Evolutionary conservation across 139 green algal genomes (phyloP), one percentile per base, ranked within the genome.

Genomic region (Chlamydomonas sp.): DNA sequence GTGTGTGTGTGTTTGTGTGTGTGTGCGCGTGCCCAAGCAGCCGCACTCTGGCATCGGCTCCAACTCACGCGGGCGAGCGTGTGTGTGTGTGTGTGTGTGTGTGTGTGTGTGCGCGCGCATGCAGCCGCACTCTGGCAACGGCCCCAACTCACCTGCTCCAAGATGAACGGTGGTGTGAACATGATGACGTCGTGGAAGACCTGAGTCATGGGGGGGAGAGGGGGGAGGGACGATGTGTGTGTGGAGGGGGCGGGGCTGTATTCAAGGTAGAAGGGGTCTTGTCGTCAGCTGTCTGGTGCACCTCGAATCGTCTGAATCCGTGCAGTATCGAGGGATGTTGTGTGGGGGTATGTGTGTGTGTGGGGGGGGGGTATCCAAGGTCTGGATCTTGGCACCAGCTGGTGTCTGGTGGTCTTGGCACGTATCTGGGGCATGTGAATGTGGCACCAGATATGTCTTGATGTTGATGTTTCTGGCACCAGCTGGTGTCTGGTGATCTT

Each of bases 121-220:
- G 20, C 20, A 35, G 6, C 26, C 6, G 29, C 20, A 35, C 6
- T 33, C 33, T 8, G 47, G 29, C 39, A 22, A 65, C 59, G 29
- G 71, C 43, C 22, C 31, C 62, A 5, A 43, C 22, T 48, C 57
- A 96, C 82, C 54, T 78, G 73, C 73, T 89, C 72, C 60, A 96
- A 69, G 22, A 96, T 74, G 69, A 82, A 84, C 8, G 90, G 88
- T 16, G 84, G 78, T n/a, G 66, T 64, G 59, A 96, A 89, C 86
- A 93, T 90, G 54, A 94, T 65, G 37, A 71, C 26, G 75, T 94
- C 89, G 50, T 93, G 87, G 2, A 86, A 43, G 8, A 96, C 58
- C 76, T 96, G 85, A 48, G 3, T 69, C 35, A 4, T 78, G 80
- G 76, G 85, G 71, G 26, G 43, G 5, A 36, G 3, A 13, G 6